phyloP scores from a whole-genome alignment of 306 rosid species.

The Morella rubra region DNA sequence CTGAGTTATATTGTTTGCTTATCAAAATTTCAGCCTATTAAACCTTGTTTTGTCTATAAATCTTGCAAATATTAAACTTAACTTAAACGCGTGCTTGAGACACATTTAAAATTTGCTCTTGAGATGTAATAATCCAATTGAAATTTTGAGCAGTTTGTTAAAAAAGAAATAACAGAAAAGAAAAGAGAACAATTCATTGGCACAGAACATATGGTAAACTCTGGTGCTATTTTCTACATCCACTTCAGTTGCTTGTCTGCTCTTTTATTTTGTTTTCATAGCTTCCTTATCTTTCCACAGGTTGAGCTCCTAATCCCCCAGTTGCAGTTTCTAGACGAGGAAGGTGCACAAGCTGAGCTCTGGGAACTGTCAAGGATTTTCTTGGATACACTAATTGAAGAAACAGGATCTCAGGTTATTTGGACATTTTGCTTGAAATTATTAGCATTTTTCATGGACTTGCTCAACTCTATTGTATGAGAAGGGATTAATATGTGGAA shows the following conservation, averaged over 20 bases:
- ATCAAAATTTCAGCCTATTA: neutral
- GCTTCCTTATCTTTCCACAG: slow-evolving; percentile 38
- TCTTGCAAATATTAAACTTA: neutral
- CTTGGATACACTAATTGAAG: slow-evolving; percentile 72
- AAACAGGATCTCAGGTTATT: slow-evolving; percentile 67
- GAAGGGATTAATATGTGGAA: neutral
- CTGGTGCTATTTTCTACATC: slow-evolving; percentile 9
- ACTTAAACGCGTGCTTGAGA: neutral
- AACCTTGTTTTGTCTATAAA: neutral
- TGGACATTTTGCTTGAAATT: slow-evolving; percentile 19
- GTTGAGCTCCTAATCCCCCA: slow-evolving; percentile 97
- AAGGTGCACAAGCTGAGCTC: slow-evolving; percentile 96
- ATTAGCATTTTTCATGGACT: neutral
- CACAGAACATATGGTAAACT: neutral
- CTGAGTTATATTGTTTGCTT: neutral
- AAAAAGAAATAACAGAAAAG: too few relatives aligned
- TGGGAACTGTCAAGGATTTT: slow-evolving; percentile 84
- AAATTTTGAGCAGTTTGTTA: neutral
- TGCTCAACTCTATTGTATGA: neutral
- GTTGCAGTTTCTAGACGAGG: slow-evolving; percentile 90
- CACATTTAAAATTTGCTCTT: neutral
- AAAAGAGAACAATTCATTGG: neutral
- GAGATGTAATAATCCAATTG: neutral
- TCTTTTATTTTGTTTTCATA: neutral
- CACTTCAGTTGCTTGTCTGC: slow-evolving; percentile 14